Conservation (phyloP, 139 green algal species). For the Chlamydomonas eustigma region DNA sequence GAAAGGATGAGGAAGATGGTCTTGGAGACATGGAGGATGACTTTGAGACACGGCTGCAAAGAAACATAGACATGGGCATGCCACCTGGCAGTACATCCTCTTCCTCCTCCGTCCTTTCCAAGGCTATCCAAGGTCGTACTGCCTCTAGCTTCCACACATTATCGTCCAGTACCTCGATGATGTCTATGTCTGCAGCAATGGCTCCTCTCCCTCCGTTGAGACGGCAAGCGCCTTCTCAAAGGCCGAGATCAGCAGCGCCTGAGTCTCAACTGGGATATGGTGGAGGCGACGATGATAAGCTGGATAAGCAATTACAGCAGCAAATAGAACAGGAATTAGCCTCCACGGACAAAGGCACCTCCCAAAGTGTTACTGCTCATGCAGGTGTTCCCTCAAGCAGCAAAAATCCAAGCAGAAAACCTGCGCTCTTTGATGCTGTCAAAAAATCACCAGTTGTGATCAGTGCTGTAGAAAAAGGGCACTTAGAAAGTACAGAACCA, state of each 20-base stretch:
- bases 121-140: not conserved
- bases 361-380: too few species aligned
- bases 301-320: not conserved
- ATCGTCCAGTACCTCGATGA: too few species aligned
- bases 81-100: too few species aligned
- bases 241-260: not conserved
- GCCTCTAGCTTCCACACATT: not conserved
- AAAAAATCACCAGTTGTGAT: too few species aligned
- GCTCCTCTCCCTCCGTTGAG: not conserved
- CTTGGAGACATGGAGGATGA: not conserved
- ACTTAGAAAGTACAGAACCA: too few species aligned
- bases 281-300: not conserved
- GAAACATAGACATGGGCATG: slow-evolving; percentile 9
- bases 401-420: too few species aligned
- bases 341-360: too few species aligned
- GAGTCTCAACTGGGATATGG: not conserved
- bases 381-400: too few species aligned
- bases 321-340: not conserved
- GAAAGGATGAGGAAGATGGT: not conserved
- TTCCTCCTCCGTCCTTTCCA: too few species aligned
- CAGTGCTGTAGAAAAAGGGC: too few species aligned
- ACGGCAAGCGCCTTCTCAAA: not conserved
- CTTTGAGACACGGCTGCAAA: slow-evolving; percentile 8
- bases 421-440: too few species aligned
- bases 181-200: not conserved